phyloP scores from a whole-genome alignment of 2,329 filamentous ascomycete species.

The Nannizziopsis arthrosporioides region DNA sequence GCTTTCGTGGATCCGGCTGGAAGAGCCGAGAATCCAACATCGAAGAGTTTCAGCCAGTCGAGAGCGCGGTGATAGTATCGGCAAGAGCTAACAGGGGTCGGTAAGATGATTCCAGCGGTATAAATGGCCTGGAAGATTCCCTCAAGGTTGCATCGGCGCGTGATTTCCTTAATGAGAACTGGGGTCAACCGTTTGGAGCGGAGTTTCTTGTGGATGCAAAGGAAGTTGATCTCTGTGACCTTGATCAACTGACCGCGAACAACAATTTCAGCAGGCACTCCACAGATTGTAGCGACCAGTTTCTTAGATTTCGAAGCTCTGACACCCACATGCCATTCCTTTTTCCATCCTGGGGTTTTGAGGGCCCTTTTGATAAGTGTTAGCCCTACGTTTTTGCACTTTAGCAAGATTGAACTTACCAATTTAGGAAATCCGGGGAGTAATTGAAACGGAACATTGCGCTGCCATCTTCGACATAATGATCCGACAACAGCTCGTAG shows the following conservation, averaged over 20 bases:
- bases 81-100: constrained; percentile 82
- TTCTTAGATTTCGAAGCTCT: constrained; percentile 71
- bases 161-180: constrained; percentile 95
- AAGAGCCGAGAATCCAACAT: constrained; percentile 84
- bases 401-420: constrained; percentile 40
- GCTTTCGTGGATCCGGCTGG: constrained; percentile 72
- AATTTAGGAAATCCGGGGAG: constrained; percentile 75
- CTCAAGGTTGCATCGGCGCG: constrained; percentile 73
- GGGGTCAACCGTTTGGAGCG: constrained; percentile 84
- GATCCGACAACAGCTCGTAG: constrained; percentile 78
- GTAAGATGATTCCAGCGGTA: constrained; percentile 81
- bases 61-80: constrained; percentile 90
- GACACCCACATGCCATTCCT: constrained; percentile 90
- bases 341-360: constrained; percentile 86
- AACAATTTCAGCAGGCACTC: constrained; percentile 71
- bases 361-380: constrained; percentile 54
- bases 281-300: constrained; percentile 90
- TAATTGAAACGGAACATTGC: constrained; percentile 98
- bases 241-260: constrained; percentile 65
- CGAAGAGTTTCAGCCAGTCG: constrained; percentile 92
- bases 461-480: constrained; percentile 95
- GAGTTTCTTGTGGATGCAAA: constrained; percentile 96
- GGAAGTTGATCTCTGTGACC: constrained; percentile 92
- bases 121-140: constrained; percentile 93
- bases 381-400: not conserved